phyloP scores from a whole-genome alignment of 2,329 filamentous ascomycete species.

The Fusarium coicis region DNA sequence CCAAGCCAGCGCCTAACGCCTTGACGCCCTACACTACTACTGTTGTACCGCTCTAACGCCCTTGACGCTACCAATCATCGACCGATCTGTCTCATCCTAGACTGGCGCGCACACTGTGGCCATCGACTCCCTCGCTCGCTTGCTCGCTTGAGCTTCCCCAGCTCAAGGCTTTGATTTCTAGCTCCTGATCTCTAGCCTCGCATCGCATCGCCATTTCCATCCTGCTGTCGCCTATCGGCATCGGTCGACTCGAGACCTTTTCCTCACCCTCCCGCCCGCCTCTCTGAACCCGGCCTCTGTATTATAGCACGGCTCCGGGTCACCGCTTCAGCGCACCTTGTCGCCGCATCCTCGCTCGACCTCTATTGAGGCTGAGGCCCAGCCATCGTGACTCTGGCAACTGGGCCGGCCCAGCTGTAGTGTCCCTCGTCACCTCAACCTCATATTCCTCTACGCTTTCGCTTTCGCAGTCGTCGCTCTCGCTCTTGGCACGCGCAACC shows the following conservation, averaged over 20 bases:
- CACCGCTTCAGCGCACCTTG: slow-evolving; percentile 30
- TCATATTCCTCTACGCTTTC: slow-evolving; percentile 10
- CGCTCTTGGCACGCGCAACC: slow-evolving; percentile 23
- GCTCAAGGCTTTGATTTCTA: slow-evolving; percentile 31
- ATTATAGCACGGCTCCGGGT: slow-evolving; percentile 18
- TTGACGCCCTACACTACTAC: slow-evolving; percentile 34
- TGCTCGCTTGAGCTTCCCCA: slow-evolving; percentile 28
- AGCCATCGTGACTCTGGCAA: slow-evolving; percentile 43
- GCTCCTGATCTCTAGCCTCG: slow-evolving; percentile 33
- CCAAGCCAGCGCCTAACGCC: slow-evolving; percentile 38
- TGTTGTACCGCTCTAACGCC: slow-evolving; percentile 29
- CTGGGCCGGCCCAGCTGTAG: slow-evolving; percentile 45
- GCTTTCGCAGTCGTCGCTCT: slow-evolving; percentile 7
- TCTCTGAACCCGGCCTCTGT: slow-evolving; percentile 14
- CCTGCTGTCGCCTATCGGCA: slow-evolving; percentile 25
- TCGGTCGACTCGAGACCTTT: slow-evolving; percentile 13
- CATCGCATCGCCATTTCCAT: slow-evolving; percentile 19
- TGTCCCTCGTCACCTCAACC: slow-evolving; percentile 30
- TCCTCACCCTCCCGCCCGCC: not conserved
- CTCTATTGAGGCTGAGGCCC: slow-evolving; percentile 33
- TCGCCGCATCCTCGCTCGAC: slow-evolving; percentile 23
- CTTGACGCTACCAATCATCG: slow-evolving; percentile 46
- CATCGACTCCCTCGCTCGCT: slow-evolving; percentile 35
- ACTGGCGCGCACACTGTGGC: slow-evolving; percentile 37
- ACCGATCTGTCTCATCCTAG: slow-evolving; percentile 40